Evolutionary conservation across 78 protist species (phyloP).

Genomic region (Mastigamoeba balamuthi): DNA sequence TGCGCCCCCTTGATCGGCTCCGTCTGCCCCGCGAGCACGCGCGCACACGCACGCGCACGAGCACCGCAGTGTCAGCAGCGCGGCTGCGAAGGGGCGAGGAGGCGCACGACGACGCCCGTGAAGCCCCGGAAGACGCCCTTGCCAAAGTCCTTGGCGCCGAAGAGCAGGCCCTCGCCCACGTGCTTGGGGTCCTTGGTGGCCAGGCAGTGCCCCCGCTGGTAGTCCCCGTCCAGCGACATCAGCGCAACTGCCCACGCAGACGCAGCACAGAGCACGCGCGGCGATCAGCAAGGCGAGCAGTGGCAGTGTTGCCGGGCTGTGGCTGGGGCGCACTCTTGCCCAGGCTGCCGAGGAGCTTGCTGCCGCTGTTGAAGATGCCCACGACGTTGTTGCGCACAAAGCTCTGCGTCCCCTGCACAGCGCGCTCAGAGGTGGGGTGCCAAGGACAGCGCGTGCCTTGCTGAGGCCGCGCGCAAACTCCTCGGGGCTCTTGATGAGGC

Average conservation of each 20-base stretch:
- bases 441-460: too few relatives aligned
- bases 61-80: slow-evolving; percentile 36
- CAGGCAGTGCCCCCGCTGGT: slow-evolving; percentile 13
- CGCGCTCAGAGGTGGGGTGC: too few relatives aligned
- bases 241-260: too few relatives aligned
- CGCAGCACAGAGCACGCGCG: too few relatives aligned
- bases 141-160: slow-evolving; percentile 34
- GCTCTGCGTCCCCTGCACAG: slow-evolving; percentile 29
- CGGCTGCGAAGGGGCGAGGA: neutral
- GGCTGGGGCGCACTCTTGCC: slow-evolving; percentile 27
- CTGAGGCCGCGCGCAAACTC: slow-evolving; percentile 52
- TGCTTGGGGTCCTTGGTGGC: slow-evolving; percentile 21
- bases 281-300: too few relatives aligned
- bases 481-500: slow-evolving; percentile 46
- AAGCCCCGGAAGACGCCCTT: slow-evolving; percentile 60
- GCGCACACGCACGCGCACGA: slow-evolving; percentile 1
- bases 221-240: slow-evolving; percentile 29
- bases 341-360: slow-evolving; percentile 42
- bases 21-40: neutral
- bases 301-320: too few relatives aligned
- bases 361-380: slow-evolving; percentile 16
- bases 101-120: slow-evolving; percentile 53
- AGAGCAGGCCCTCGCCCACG: slow-evolving; percentile 47
- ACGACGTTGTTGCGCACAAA: slow-evolving; percentile 20
- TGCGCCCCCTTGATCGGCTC: slow-evolving; percentile 68